Base-by-base conservation (phyloP, 2,329 filamentous ascomycete species). In the Fusarium agapanthi region DNA sequence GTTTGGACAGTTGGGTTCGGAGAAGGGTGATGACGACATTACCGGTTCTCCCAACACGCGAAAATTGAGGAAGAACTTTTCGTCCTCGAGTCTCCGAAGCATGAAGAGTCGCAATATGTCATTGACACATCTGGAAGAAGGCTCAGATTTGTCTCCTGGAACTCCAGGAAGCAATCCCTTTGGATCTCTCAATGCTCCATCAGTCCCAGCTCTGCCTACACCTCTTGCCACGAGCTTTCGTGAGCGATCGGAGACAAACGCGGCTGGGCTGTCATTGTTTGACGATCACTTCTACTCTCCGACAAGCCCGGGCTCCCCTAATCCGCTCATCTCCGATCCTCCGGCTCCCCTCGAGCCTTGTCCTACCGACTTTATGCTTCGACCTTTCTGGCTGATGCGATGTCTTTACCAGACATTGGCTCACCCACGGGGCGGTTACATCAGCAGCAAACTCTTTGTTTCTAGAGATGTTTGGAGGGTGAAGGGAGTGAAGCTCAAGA, bases 361-460 rank as follows among this genome's bases (percentile, higher is more conserved):
- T 79, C 96, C 96, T 2, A 93, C 92, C 40, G 94, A 97, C 44
- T 91, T 92, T 67, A 88, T 98, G 77, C 87, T 98, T n/a, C 91
- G 96, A 26, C 97, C 96, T 5, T 99, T 98, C 81, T 99, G 96
- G 96, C 86, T 99, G 48, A 97, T 99, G 94, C 91, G 96, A 61
- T 95, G 93, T 69, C 87, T 99, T 32, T 97, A 96, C 79, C 94
- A 98, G 80, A 97, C 95, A 0, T 90, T 99, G 48, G 92, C 92
- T 24, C 95, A 99, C 78, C 94, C 95, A 6, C 91, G 94, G 30
- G 96, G 96, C 41, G 96, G 95, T 22, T 99, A 98, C 79, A 80
- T 99, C 26, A 97, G 95, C 59, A 95, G 91, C 28, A 95, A 95
- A 76, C 88, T 99, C 0, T 99, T 99, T 79, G 89, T 99, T 10